phyloP scores from a whole-genome alignment of 1,284 basidiomycete genomes.

The Blastosporella zonata region DNA sequence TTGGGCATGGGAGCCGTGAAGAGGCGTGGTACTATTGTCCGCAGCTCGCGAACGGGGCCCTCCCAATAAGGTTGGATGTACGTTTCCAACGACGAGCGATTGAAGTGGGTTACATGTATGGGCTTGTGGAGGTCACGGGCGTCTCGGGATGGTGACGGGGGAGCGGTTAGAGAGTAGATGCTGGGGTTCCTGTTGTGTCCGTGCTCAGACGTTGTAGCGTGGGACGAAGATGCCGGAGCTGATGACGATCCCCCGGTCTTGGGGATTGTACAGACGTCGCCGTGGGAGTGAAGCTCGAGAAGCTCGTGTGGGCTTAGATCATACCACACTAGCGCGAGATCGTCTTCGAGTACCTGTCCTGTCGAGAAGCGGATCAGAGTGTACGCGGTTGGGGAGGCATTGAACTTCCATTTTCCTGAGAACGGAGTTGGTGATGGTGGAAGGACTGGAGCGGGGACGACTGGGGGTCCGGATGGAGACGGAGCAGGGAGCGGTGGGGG shows the following conservation, averaged over 20 bases:
- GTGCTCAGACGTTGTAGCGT: slow-evolving; percentile 1
- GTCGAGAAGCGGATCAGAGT: slow-evolving; percentile 62
- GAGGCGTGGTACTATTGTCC: slow-evolving; percentile 34
- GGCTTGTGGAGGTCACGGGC: not conserved
- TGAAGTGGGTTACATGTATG: slow-evolving; percentile 14
- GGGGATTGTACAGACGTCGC: slow-evolving; percentile 8
- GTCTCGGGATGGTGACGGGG: not conserved
- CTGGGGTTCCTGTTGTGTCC: slow-evolving; percentile 10
- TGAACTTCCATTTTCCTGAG: slow-evolving; percentile 11
- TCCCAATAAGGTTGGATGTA: slow-evolving; percentile 72
- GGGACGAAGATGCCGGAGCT: slow-evolving; percentile 23
- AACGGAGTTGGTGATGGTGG: not conserved
- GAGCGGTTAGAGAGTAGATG: slow-evolving; percentile 13
- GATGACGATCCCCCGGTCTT: slow-evolving; percentile 17
- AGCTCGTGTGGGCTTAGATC: slow-evolving; percentile 57
- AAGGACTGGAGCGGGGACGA: not conserved
- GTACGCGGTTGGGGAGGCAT: slow-evolving; percentile 30
- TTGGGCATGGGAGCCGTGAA: slow-evolving; percentile 14
- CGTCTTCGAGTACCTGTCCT: slow-evolving; percentile 65
- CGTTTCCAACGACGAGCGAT: slow-evolving; percentile 29
- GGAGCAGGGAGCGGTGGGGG: slow-evolving; percentile 5
- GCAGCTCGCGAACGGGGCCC: slow-evolving; percentile 52
- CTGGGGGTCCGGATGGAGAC: slow-evolving; percentile 7
- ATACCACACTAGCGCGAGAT: slow-evolving; percentile 55
- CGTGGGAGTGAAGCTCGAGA: slow-evolving; percentile 54